These are phyloP conservation scores for Zygoascus biomembranicola DNA, from an alignment of 805 yeast genomes.

Conservation along the genomic window DNA sequence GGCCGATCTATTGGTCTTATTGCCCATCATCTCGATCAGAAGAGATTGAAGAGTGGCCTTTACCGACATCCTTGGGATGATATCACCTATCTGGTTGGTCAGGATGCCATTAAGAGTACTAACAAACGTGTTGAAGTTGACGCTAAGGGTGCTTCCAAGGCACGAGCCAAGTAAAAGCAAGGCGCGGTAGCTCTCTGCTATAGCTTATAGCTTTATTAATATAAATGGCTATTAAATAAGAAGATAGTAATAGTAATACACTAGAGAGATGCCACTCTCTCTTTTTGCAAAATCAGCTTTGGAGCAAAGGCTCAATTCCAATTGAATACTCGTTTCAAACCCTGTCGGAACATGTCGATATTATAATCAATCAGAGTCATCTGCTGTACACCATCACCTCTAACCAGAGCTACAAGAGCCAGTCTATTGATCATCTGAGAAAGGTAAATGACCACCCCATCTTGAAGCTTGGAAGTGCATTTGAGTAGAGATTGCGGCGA, in stretches of 20 bases:
- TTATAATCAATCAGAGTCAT: conserved; percentile 79
- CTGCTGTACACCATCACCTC: conserved; percentile 50
- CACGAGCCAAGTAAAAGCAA: conserved; percentile 16
- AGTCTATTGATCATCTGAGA: conserved; percentile 90
- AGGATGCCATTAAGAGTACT: conserved; percentile 27
- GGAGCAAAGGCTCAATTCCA: neutral
- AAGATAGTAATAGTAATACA: neutral
- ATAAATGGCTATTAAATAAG: neutral
- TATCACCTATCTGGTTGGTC: conserved; percentile 35
- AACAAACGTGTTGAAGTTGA: conserved; percentile 31
- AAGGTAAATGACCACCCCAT: conserved; percentile 76
- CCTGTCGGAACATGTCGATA: conserved; percentile 68
- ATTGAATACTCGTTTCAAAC: conserved; percentile 41
- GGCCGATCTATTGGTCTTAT: conserved; percentile 40
- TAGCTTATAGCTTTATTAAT: too few relatives aligned
- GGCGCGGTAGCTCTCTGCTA: too few relatives aligned
- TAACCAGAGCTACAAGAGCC: conserved; percentile 79
- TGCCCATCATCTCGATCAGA: conserved; percentile 40
- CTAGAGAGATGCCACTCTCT: too few relatives aligned
- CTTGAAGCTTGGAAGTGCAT: conserved; percentile 68
- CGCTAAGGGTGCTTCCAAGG: conserved; percentile 26
- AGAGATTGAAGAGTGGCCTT: conserved; percentile 38
- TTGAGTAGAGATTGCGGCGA: conserved; percentile 28
- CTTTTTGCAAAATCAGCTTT: too few relatives aligned
- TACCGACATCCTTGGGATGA: conserved; percentile 44